Base-by-base conservation (phyloP, 2,329 filamentous ascomycete genomes). In the Lasiodiplodia citricola region DNA sequence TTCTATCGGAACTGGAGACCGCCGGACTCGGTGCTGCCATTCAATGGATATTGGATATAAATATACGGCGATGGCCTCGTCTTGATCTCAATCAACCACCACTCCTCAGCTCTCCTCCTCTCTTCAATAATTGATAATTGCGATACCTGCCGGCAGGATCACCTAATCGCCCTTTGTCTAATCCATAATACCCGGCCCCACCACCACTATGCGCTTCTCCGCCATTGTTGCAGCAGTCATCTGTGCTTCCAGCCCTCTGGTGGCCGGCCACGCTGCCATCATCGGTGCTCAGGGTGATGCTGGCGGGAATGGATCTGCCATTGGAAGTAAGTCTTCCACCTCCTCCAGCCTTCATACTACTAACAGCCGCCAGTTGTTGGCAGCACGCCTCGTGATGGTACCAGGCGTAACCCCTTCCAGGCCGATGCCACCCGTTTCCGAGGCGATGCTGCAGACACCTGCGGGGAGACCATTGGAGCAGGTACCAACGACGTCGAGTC, bases 361-460 rank as follows among this genome's bases (percentile, higher is more conserved):
- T 70, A 31, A 72, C 54, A 62, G 28, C 35, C 25, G 21, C 66
- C 67, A 76, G 76, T 91, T 70, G 84, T 86, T 76, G 81, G 84
- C 57, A 74, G 73, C 72, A 90, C 87, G 63, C 88, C 88, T 51
- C 88, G 88, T 70, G 87, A 89, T 72, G 88, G 88, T 51, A 89
- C 88, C 25, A 77, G 80, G 14, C 84, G 88, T 70, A 80, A 84
- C 62, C 88, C 88, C 56, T 90, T 90, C 82, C 88, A 91, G 80
- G 84, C 86, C 71, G 89, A 91, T 72, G 83, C 84, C 63, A 91
- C 88, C 65, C 87, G 87, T 68, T 91, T 91, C 84, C 80, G 81
- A 66, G 87, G 86, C 51, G 81, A 79, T 50, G 78, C 83, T 16
- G 85, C 83, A 14, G 83, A 84, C 50, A 83, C 83, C 28, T 83